Conservation (phyloP, 2,329 filamentous ascomycete genomes). For the Fusarium devonianum region DNA sequence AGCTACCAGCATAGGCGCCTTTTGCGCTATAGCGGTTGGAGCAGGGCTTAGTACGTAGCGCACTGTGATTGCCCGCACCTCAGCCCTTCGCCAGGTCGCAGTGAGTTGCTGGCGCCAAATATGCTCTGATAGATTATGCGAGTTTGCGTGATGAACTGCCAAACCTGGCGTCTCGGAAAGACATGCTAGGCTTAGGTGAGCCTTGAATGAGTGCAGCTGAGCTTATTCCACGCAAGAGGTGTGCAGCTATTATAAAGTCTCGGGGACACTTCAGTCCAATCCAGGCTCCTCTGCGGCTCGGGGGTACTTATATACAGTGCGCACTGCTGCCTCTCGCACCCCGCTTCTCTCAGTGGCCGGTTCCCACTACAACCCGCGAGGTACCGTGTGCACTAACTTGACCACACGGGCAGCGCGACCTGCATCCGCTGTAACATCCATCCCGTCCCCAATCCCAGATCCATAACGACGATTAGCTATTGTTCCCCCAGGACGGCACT, state of each 20-base stretch:
- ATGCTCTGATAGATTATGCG: neutral
- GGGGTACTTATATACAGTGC: conserved; percentile 15
- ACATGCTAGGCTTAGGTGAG: conserved; percentile 24
- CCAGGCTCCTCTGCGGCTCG: too few species aligned
- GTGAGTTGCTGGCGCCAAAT: conserved; percentile 6
- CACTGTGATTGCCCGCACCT: conserved; percentile 17
- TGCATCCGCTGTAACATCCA: conserved; percentile 27
- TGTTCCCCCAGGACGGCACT: conserved; percentile 32
- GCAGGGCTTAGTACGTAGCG: conserved; percentile 16
- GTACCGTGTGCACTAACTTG: conserved; percentile 26
- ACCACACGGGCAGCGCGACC: conserved; percentile 26
- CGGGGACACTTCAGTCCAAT: neutral
- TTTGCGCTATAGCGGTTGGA: conserved; percentile 15
- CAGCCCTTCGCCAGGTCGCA: too few species aligned
- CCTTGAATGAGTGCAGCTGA: conserved; percentile 19
- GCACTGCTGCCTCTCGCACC: neutral
- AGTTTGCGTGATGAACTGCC: conserved; percentile 1
- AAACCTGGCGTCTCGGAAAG: neutral
- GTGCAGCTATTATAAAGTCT: conserved; percentile 24
- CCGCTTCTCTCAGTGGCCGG: conserved; percentile 1
- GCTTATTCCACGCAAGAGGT: conserved; percentile 29
- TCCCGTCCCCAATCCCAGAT: conserved; percentile 31
- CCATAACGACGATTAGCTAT: conserved; percentile 37
- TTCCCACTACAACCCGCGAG: conserved; percentile 5
- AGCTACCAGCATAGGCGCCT: conserved; percentile 23